These are phyloP conservation scores for Conoideocrella luteorostrata DNA, from an alignment of 2,329 filamentous ascomycete genomes.

Conservation along the genomic window DNA sequence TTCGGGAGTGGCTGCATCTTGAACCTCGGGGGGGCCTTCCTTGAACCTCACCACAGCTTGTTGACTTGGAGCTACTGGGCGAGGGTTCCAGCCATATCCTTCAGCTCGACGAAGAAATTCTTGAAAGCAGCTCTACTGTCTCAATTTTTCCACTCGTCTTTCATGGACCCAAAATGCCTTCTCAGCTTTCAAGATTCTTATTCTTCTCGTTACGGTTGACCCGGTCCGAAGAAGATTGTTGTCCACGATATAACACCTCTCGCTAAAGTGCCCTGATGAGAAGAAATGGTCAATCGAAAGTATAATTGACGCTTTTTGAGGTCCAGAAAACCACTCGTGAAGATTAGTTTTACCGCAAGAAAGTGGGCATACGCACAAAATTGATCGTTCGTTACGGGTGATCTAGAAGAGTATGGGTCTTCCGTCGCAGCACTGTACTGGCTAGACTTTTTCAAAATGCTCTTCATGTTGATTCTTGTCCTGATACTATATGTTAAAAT, in stretches of 20 bases:
- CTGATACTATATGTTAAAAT: neutral
- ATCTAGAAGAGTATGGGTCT: neutral
- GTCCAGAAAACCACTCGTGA: no score
- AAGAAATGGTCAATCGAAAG: no score
- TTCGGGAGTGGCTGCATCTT: neutral
- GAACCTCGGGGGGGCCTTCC: neutral
- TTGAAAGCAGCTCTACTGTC: constrained; percentile 1
- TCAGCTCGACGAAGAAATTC: constrained; percentile 4
- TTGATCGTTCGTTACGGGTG: neutral
- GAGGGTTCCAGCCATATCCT: neutral
- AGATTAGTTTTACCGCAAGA: no score
- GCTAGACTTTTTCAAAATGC: neutral
- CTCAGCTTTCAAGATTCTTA: neutral
- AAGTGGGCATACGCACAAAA: neutral
- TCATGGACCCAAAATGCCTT: neutral
- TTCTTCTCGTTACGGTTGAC: neutral
- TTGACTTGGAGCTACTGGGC: neutral
- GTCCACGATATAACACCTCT: neutral
- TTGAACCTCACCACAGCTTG: neutral
- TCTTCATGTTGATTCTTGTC: neutral
- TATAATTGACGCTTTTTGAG: no score
- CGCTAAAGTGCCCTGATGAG: no score
- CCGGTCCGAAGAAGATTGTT: neutral
- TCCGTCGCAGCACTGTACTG: neutral
- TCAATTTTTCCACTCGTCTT: neutral